Conservation (phyloP, 108 stramenopile genomes). For the Parietichytrium sp. region DNA sequence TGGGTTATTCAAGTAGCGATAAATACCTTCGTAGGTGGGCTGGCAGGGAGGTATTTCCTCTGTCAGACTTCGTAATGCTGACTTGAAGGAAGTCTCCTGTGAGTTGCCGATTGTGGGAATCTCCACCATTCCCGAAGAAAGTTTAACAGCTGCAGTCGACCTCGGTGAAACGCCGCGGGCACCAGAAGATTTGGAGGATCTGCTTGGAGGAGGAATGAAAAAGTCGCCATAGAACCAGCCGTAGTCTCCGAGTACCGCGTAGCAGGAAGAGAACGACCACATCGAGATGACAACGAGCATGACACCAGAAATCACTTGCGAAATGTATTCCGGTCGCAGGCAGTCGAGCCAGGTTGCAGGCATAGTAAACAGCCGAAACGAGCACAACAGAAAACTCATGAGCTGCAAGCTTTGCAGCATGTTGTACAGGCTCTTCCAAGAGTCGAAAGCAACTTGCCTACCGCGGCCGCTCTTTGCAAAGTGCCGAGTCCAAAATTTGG, state of each 20-base stretch:
- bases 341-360: neutral
- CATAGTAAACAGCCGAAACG: neutral
- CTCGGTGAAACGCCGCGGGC: neutral
- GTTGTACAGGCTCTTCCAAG: slow-evolving; percentile 11
- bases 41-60: no score
- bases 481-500: slow-evolving; percentile 31
- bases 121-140: no score
- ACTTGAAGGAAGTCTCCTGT: no score
- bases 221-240: slow-evolving; percentile 22
- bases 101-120: no score
- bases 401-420: neutral
- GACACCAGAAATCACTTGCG: neutral
- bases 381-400: neutral
- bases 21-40: slow-evolving; percentile 22
- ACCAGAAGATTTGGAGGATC: no score
- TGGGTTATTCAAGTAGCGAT: slow-evolving; percentile 31
- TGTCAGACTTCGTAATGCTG: no score
- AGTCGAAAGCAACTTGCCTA: neutral
- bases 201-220: neutral
- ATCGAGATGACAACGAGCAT: neutral
- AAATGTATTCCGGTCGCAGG: neutral
- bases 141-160: no score
- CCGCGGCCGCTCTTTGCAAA: neutral
- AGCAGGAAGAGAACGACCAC: slow-evolving; percentile 2
- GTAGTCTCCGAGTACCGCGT: slow-evolving; percentile 19